Base-by-base conservation (phyloP, 2,329 filamentous ascomycete species). In the Monilinia aucupariae region DNA sequence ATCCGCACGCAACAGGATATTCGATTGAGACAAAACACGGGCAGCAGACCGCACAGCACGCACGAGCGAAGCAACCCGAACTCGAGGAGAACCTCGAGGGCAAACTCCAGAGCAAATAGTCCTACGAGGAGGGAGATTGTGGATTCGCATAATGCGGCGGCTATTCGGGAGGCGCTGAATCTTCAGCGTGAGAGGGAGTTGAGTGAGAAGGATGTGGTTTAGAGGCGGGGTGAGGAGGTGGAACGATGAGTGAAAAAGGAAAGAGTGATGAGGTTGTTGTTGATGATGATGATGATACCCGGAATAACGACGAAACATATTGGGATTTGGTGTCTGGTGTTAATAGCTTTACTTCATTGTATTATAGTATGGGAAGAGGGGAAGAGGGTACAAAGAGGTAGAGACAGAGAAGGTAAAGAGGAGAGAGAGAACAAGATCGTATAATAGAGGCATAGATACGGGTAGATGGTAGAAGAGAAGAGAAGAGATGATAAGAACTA, bases 1-100 rank as follows among this genome's bases (percentile, higher is more conserved):
- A 13, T 41, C 30, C 39, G 59, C 17, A 48, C 30, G 39, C 67
- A 69, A 27, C 72, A 73, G 55, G 65, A 71, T 59, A 47, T 70
- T 25, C 64, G 66, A 12, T 49, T 73, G 5, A 62, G 69, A 51
- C 66, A 69, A 25, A 53, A 61, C 1, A 50, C 68, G 10, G 71
- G 71, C n/a, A 56, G 49, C 37, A 59, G 65, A 30, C 43, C 56
- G n/a, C 41, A 65, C 30, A 58, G 54, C 32, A 64, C 58, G 15
- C 20, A 34, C 17, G 53, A 56, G 27, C 45, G 32, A 27, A 56
- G 53, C 2, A 59, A 34, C 20, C 50, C 39, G 4, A 64, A 64
- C 49, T 54, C 48, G 1, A 64, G 62, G 25, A 27, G 3, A 9
- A 64, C 62, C 9, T 62, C 49, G 20, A 62, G 63, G 15, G 50